Evolutionary conservation across 108 stramenopile genomes (phyloP), one percentile per base, ranked within the genome.

Genomic region (Discostella pseudostelligera): DNA sequence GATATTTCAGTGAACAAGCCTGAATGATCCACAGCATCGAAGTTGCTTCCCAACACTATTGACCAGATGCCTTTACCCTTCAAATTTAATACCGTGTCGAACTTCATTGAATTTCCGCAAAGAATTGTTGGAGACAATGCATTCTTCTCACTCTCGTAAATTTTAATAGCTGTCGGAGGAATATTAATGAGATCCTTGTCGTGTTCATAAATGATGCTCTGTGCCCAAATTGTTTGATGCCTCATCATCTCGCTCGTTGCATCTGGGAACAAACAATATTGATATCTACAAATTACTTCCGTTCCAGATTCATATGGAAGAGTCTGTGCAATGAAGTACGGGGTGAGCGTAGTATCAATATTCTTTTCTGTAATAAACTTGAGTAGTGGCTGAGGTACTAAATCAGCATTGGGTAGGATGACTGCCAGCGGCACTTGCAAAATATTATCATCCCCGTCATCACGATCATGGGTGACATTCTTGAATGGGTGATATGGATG

Each of bases 401-500:
- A 20, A 32, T 69, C 54, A 19, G 39, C 21, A 51, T 59, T 36
- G 20, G 29, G 43, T 22, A 59, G 22, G 11, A 28, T 19, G 47
- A 69, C 59, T 50, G 67, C 67, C 37, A 69, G 39, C 13, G 67
- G 67, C 9, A 59, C 67, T 58, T 69, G 58, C 45, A 47, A 45
- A 14, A 69, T 59, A 14, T n/a, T 11, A 53, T 59, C 47, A 32
- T 55, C 64, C 16, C 49, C 53, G 12, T 39, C 2, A 21, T 20
- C 47, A 19, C 6, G 32, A 5, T 13, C 49, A 50, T 50, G 22
- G 1, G 53, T 54, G 35, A 54, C 53, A 36, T 54, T 59, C n/a
- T 56, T 59, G 56, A 69, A 69, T 51, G 58, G 67, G 59, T 69
- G 37, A 36, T 69, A 69, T 3, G 58, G 67, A 39, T 59, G 57